Percentiles rank a stretch among this genome's conserved stretches.
phyloP scores from a whole-genome alignment of 257 asterid genomes.

The Coffea canephora region DNA sequence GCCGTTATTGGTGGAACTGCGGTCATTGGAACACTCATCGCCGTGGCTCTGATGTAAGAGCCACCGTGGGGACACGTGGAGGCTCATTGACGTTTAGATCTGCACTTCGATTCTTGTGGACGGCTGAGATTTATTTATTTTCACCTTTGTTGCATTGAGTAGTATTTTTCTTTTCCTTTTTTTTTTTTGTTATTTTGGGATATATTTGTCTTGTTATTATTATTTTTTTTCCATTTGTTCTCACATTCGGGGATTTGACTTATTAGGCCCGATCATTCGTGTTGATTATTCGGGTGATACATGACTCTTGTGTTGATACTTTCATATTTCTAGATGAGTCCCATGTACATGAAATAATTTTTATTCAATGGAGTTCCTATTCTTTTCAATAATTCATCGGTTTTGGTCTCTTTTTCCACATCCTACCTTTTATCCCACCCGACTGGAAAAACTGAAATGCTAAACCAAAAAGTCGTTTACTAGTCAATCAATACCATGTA shows the following conservation, averaged over 20 bases:
- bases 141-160: slow-evolving; percentile 18
- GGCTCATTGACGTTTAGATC: slow-evolving; percentile 19
- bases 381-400: slow-evolving; percentile 1
- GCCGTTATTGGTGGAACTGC: slow-evolving; percentile 63
- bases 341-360: slow-evolving; percentile 28
- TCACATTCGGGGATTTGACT: background rate
- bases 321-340: slow-evolving; percentile 20
- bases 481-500: background rate
- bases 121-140: slow-evolving; percentile 43
- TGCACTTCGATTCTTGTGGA: slow-evolving; percentile 23
- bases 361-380: slow-evolving; percentile 19
- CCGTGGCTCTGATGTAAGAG: slow-evolving; percentile 54
- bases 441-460: background rate
- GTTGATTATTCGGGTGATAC: slow-evolving; percentile 18
- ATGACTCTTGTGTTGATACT: slow-evolving; percentile 17
- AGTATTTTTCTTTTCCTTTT: background rate
- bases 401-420: background rate
- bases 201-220: slow-evolving; percentile 14
- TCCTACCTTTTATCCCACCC: background rate
- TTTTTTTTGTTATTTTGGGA: background rate
- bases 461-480: background rate
- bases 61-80: slow-evolving; percentile 39
- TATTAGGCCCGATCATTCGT: background rate
- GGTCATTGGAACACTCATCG: slow-evolving; percentile 48
- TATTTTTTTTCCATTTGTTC: background rate